Evolutionary conservation across 2,329 filamentous ascomycete genomes (phyloP).

Genomic region (Macroventuria anomochaeta): DNA sequence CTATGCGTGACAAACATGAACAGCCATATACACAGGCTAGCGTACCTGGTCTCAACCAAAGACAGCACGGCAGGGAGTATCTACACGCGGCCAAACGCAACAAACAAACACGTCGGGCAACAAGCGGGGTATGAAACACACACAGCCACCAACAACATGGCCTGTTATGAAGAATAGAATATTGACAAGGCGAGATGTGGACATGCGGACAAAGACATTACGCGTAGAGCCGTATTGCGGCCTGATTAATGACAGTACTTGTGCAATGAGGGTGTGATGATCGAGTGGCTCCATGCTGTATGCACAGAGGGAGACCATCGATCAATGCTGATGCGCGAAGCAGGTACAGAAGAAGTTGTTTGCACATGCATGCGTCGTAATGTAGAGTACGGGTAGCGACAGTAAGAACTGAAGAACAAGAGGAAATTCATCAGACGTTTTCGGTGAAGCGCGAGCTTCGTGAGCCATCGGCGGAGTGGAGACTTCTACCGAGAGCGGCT

Average conservation of each 20-base stretch:
- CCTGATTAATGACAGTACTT: slow-evolving; percentile 9
- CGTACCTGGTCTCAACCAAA: background rate
- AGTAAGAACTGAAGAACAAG: slow-evolving; percentile 29
- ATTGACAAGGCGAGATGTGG: slow-evolving; percentile 9
- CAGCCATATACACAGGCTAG: slow-evolving; percentile 2
- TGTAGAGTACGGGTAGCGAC: slow-evolving; percentile 30
- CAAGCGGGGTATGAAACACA: slow-evolving; percentile 10
- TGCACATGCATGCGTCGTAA: slow-evolving; percentile 38
- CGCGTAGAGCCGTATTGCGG: slow-evolving; percentile 4
- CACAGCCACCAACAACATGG: background rate
- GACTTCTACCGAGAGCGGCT: slow-evolving; percentile 51
- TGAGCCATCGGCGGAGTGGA: slow-evolving; percentile 55
- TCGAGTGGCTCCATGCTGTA: background rate
- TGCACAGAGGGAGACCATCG: background rate
- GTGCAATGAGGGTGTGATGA: slow-evolving; percentile 1
- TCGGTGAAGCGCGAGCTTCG: slow-evolving; percentile 56
- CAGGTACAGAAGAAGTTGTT: slow-evolving; percentile 20
- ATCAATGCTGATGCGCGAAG: slow-evolving; percentile 1
- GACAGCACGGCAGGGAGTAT: background rate
- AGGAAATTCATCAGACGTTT: slow-evolving; percentile 49
- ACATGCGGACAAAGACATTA: slow-evolving; percentile 12
- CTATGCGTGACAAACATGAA: background rate
- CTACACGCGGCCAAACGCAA: background rate
- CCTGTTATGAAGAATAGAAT: background rate
- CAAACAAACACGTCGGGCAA: slow-evolving; percentile 6